Evolutionary conservation across 2,329 filamentous ascomycete genomes (phyloP).

Genomic region (Fusarium coffeatum): DNA sequence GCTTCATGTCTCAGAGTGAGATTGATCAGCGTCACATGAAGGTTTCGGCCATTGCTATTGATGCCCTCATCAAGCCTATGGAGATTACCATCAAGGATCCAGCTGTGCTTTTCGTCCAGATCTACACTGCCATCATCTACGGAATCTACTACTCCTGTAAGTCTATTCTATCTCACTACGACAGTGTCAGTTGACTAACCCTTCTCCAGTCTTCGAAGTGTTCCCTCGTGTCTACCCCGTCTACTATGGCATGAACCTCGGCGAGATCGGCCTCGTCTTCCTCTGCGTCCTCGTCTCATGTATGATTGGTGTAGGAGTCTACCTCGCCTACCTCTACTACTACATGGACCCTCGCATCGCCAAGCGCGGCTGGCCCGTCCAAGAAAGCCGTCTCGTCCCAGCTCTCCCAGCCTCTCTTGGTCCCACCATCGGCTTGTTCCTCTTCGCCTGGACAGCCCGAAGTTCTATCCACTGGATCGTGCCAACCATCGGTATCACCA

Average conservation of each 20-base stretch:
- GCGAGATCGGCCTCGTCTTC: slow-evolving; percentile 70
- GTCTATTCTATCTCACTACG: not conserved
- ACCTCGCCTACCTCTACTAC: slow-evolving; percentile 63
- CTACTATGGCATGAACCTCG: slow-evolving; percentile 69
- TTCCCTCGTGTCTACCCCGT: slow-evolving; percentile 72
- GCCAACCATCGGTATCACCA: slow-evolving; percentile 66
- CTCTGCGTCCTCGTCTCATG: slow-evolving; percentile 69
- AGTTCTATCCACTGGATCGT: slow-evolving; percentile 65
- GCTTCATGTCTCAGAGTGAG: slow-evolving; percentile 71
- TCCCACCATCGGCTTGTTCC: slow-evolving; percentile 69
- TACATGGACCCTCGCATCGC: slow-evolving; percentile 63
- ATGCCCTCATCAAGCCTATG: slow-evolving; percentile 70
- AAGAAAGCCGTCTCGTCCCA: slow-evolving; percentile 66
- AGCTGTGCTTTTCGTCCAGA: slow-evolving; percentile 69
- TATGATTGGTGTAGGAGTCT: slow-evolving; percentile 62
- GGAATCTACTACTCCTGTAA: slow-evolving; percentile 69
- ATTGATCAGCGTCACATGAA: slow-evolving; percentile 69
- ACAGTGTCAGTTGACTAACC: slow-evolving; percentile 15
- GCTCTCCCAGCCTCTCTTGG: slow-evolving; percentile 65
- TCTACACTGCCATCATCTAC: slow-evolving; percentile 72
- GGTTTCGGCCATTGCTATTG: slow-evolving; percentile 58
- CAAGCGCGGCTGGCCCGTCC: slow-evolving; percentile 61
- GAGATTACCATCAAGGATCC: slow-evolving; percentile 72
- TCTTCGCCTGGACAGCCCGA: slow-evolving; percentile 69
- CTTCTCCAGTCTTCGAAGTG: slow-evolving; percentile 65